Conservation (phyloP, 2,329 filamentous ascomycete genomes). For the Aspergillus sp. region DNA sequence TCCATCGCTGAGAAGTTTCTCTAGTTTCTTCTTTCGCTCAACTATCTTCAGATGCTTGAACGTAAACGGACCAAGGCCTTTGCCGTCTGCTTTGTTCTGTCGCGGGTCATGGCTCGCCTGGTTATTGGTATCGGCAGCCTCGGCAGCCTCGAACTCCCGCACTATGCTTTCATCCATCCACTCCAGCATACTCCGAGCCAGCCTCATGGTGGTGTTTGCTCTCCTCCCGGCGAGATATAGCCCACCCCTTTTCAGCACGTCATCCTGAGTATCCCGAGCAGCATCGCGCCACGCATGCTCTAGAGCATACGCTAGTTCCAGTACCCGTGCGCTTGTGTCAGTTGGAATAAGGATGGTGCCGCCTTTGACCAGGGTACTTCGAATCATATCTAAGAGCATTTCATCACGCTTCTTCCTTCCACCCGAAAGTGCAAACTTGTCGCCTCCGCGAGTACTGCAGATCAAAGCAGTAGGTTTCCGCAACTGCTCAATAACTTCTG, state of each 20-base stretch:
- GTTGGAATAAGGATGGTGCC: constrained; percentile 92
- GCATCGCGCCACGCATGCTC: constrained; percentile 88
- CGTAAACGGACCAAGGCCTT: constrained; percentile 75
- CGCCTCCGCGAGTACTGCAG: constrained; percentile 83
- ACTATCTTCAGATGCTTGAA: constrained; percentile 84
- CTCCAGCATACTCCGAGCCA: constrained; percentile 93
- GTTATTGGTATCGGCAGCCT: constrained; percentile 45
- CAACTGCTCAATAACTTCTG: constrained; percentile 90
- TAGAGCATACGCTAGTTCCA: constrained; percentile 88
- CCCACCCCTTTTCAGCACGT: constrained; percentile 55
- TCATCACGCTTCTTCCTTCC: constrained; percentile 84
- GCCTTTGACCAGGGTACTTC: constrained; percentile 76
- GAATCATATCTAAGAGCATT: constrained; percentile 78
- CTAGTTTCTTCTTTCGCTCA: constrained; percentile 79
- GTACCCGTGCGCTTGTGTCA: constrained; percentile 90
- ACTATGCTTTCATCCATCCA: constrained; percentile 99
- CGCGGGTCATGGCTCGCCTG: constrained; percentile 47
- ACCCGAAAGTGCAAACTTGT: constrained; percentile 70
- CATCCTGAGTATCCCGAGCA: constrained; percentile 54
- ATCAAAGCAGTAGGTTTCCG: constrained; percentile 92
- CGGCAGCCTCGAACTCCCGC: constrained; percentile 78
- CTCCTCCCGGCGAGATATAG: constrained; percentile 87
- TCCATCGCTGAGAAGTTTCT: constrained; percentile 64
- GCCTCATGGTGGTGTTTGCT: constrained; percentile 83
- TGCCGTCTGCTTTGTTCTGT: constrained; percentile 45